Conservation (phyloP, 352 stramenopile genomes). For the Pythium sp. region DNA sequence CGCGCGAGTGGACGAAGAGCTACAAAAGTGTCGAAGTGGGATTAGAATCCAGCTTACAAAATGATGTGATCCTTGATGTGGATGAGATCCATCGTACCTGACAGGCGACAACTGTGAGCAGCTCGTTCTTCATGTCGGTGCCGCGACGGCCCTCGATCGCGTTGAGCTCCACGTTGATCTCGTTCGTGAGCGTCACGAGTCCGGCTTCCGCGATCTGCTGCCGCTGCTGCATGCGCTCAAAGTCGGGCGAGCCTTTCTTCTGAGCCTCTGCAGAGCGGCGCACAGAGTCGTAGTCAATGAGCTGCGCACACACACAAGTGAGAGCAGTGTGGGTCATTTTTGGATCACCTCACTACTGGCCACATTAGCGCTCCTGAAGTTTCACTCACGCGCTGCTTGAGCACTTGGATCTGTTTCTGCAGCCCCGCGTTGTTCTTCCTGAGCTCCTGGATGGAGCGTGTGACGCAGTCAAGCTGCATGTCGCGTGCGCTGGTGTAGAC, state of each 20-base stretch:
- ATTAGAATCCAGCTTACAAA: not conserved
- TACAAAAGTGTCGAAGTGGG: conserved; percentile 5
- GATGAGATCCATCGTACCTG: conserved; percentile 25
- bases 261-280: conserved; percentile 59
- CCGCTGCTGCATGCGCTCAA: conserved; percentile 62
- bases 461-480: conserved; percentile 41
- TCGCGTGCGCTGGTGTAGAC: conserved; percentile 42
- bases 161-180: conserved; percentile 65
- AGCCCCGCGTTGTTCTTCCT: conserved; percentile 33
- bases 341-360: not conserved
- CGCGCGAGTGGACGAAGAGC: conserved; percentile 63
- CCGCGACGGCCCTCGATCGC: conserved; percentile 56
- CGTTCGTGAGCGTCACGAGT: conserved; percentile 50
- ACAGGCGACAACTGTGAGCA: conserved; percentile 70
- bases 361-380: not conserved
- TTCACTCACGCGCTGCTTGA: conserved; percentile 45
- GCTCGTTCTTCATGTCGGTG: conserved; percentile 73
- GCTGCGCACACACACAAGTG: conserved; percentile 19
- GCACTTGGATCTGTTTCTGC: conserved; percentile 41
- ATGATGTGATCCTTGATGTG: not conserved
- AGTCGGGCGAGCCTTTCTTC: conserved; percentile 61
- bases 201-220: conserved; percentile 42
- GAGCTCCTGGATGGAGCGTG: conserved; percentile 43
- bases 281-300: conserved; percentile 74
- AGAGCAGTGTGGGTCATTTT: not conserved